Conservation (phyloP, 257 asterid species). For the Coffea canephora region DNA sequence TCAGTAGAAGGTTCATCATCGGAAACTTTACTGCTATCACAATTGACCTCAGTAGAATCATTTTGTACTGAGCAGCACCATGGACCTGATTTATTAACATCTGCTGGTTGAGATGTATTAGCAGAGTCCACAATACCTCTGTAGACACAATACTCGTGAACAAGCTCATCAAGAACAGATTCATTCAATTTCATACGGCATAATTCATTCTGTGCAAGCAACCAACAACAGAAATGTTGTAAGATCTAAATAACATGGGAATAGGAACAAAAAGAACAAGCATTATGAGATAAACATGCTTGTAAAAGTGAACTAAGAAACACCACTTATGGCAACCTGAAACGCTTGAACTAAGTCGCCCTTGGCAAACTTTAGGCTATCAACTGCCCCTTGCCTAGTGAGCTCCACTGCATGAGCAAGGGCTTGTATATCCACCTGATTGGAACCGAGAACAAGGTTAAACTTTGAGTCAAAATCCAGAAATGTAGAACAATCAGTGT, state of each 20-base stretch:
- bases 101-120: constrained; percentile 30
- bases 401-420: constrained; percentile 99
- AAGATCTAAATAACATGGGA: neutral
- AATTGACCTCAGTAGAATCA: constrained; percentile 33
- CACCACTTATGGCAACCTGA: constrained; percentile 54
- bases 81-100: constrained; percentile 40
- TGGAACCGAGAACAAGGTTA: constrained; percentile 7
- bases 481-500: neutral
- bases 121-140: constrained; percentile 77
- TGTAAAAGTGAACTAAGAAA: neutral
- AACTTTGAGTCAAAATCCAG: neutral
- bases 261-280: neutral
- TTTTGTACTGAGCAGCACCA: constrained; percentile 48
- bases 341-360: constrained; percentile 90
- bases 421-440: constrained; percentile 95
- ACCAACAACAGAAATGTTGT: neutral
- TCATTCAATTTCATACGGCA: constrained; percentile 79
- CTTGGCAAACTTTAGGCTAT: constrained; percentile 93
- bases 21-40: constrained; percentile 28
- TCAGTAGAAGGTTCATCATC: constrained; percentile 51
- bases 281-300: neutral
- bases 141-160: constrained; percentile 86
- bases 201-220: constrained; percentile 77
- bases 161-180: constrained; percentile 82
- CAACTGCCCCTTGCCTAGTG: constrained; percentile 96